A percentile compares a stretch with the other conserved stretches of the same genome.
Conservation (phyloP, 2,329 filamentous ascomycete genomes). For the Tolypocladium paradoxum region DNA sequence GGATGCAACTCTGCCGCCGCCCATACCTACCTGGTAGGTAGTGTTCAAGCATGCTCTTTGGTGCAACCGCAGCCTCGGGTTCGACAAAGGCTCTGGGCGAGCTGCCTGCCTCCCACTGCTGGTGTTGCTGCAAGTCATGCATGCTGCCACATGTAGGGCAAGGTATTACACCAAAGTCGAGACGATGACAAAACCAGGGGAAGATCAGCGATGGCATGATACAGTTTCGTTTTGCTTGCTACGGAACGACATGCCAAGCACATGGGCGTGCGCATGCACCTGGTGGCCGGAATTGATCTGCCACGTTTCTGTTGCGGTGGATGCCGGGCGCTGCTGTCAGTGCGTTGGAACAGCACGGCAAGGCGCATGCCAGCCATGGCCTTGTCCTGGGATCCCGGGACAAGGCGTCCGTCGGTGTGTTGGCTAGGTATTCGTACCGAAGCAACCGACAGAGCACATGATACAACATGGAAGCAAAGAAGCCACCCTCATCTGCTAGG, state of each 20-base stretch:
- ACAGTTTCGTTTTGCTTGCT: background rate
- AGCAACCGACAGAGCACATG: background rate
- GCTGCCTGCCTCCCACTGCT: slow-evolving; percentile 2
- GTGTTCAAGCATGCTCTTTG: background rate
- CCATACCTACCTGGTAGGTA: too few relatives aligned
- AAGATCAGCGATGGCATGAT: background rate
- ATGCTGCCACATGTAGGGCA: slow-evolving; percentile 7
- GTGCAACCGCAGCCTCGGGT: slow-evolving; percentile 7
- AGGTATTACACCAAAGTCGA: background rate
- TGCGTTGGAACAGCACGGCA: background rate
- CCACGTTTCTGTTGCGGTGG: background rate
- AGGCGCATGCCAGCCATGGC: background rate
- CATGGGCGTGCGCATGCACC: background rate
- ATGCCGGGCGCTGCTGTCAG: background rate
- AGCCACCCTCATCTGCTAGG: background rate
- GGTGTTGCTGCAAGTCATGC: slow-evolving; percentile 10
- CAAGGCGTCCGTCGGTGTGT: background rate
- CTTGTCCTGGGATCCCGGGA: background rate
- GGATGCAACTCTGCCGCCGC: slow-evolving; percentile 2
- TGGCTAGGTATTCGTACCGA: background rate
- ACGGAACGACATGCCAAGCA: background rate
- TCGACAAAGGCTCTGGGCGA: background rate
- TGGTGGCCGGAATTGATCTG: background rate
- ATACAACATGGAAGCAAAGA: background rate
- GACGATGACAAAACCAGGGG: background rate